phyloP scores from a whole-genome alignment of 179 eudicot genomes.

The Dionaea muscipula region DNA sequence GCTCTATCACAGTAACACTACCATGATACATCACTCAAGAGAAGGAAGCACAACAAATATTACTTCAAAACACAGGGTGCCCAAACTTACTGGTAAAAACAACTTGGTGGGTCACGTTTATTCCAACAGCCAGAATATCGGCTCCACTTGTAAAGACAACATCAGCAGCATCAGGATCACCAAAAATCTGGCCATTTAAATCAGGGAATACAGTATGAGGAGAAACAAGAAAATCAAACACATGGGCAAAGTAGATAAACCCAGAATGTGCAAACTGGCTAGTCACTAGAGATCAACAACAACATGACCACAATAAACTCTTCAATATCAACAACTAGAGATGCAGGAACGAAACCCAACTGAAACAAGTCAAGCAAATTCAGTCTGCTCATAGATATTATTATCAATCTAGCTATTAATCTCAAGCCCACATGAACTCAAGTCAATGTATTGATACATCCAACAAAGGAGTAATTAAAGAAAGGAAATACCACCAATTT shows the following conservation, averaged over 20 bases:
- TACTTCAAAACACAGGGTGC: neutral
- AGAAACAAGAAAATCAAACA: neutral
- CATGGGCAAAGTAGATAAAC: neutral
- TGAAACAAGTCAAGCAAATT: neutral
- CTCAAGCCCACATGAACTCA: too few species aligned
- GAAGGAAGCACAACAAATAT: neutral
- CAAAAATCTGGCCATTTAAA: slow-evolving; percentile 48
- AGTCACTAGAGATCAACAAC: too few species aligned
- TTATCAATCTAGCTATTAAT: too few species aligned
- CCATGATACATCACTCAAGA: neutral
- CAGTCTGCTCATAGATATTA: neutral
- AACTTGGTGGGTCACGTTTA: slow-evolving; percentile 95
- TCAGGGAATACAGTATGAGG: slow-evolving; percentile 7
- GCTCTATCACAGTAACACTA: too few species aligned
- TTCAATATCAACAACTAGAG: too few species aligned
- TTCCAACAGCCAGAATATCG: slow-evolving; percentile 72
- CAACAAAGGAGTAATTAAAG: too few species aligned
- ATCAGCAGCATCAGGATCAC: slow-evolving; percentile 98
- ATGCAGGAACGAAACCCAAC: neutral
- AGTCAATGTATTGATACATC: too few species aligned
- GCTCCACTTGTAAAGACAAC: slow-evolving; percentile 89
- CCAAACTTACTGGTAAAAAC: slow-evolving; percentile 45
- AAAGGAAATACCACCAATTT: too few species aligned
- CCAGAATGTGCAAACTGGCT: too few species aligned
- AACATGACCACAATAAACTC: too few species aligned